phyloP scores from a whole-genome alignment of 768 basidiomycete species.

The Cystofilobasidium macerans region DNA sequence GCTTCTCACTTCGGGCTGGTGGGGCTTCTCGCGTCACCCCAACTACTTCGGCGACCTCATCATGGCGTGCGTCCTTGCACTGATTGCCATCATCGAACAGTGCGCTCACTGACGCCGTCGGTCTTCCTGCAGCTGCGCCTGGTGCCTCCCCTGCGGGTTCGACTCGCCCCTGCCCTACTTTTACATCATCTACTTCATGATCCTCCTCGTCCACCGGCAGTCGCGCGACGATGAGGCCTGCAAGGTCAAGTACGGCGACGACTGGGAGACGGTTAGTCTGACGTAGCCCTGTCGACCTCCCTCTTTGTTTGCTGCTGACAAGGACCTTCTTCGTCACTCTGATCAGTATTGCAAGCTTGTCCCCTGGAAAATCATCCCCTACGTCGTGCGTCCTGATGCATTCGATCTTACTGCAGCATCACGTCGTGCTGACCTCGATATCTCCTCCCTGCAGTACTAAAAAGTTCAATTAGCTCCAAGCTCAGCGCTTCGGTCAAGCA shows the following conservation, averaged over 20 bases:
- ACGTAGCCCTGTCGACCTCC: background rate
- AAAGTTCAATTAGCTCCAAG: too few species aligned
- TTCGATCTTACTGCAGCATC: too few species aligned
- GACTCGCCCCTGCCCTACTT: conserved; percentile 91
- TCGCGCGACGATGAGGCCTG: conserved; percentile 84
- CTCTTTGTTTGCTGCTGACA: background rate
- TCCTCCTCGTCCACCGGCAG: conserved; percentile 84
- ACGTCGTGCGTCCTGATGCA: conserved; percentile 40
- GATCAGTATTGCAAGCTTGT: conserved; percentile 66
- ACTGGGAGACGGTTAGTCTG: conserved; percentile 60
- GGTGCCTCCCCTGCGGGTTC: conserved; percentile 88
- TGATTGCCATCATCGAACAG: background rate
- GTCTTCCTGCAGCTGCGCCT: conserved; percentile 54
- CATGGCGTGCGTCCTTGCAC: conserved; percentile 36
- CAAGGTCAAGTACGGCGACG: conserved; percentile 84
- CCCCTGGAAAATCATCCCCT: conserved; percentile 74
- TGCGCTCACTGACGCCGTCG: background rate
- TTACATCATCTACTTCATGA: conserved; percentile 76
- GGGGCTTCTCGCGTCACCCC: conserved; percentile 87
- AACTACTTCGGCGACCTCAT: conserved; percentile 34
- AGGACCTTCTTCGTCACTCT: background rate
- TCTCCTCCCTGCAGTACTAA: too few species aligned
- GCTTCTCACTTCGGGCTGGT: conserved; percentile 91
- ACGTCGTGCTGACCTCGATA: too few species aligned
- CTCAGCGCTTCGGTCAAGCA: too few species aligned